Base-by-base conservation (phyloP, 139 green algal species). In the Chlamydomonas eustigma region DNA sequence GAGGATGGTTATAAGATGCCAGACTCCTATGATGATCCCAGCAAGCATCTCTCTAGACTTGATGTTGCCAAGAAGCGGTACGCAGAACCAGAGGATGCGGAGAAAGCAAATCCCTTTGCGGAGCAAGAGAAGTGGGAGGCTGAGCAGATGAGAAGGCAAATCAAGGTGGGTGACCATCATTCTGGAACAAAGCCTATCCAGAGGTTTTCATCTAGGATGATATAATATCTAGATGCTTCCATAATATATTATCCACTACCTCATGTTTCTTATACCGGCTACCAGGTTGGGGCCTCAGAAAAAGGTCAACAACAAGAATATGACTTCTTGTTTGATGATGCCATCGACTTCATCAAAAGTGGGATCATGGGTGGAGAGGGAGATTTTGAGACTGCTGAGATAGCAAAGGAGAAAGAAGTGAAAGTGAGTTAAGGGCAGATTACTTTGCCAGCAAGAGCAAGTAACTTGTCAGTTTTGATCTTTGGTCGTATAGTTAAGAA, bases 51-150 rank as follows among this genome's bases (percentile, higher is more conserved):
- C 3, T 76, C 32, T 12, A 35, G 76, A 38, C 78, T 78, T 52
- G 78, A 81, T 24, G 78, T 75, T 1, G 82, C 82, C 4, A 82
- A 81, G 67, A 32, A 79, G 73, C 85, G 80, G 5, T 90, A 88
- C 75, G 28, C 35, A 34, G 74, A 78, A 30, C 68, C 75, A 4
- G 77, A 83, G 37, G 75, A 77, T 4, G 68, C 78, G 6, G 82
- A 78, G 37, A 82, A 85, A 58, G 89, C 89, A 31, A 88, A 88
- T 38, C 87, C 89, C 6, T 90, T 88, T 83, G 86, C 84, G 73
- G 94, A 98, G 82, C 93, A 97, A 83, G 93, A 97, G 77, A 84
- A 84, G 38, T 98, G 93, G 91, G 95, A 99, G 88, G 75, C 78
- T 4, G 88, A 97, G 71, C 95, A 98, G 85, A 87, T 94, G 25